These are phyloP conservation scores for Mucor saturninus DNA, from an alignment of 371 early-diverging fungal species.

Conservation along the genomic window DNA sequence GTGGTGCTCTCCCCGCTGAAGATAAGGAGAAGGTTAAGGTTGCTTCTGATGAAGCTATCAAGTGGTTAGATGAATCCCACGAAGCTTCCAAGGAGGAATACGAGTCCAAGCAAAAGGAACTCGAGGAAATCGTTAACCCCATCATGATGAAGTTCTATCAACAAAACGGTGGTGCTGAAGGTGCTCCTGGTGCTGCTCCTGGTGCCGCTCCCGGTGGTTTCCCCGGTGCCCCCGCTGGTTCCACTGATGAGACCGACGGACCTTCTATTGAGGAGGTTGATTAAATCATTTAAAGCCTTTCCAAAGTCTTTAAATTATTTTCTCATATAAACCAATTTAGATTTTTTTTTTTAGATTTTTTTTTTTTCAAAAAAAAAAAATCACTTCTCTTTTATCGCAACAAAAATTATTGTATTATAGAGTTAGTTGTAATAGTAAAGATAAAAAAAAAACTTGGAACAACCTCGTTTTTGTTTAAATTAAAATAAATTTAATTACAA, in stretches of 20 bases:
- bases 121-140: constrained; percentile 88
- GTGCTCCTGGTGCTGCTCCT: constrained; percentile 67
- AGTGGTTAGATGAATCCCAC: constrained; percentile 84
- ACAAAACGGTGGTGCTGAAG: constrained; percentile 38
- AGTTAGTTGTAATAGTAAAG: constrained; percentile 1
- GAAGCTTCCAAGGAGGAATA: constrained; percentile 93
- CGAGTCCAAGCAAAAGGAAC: constrained; percentile 85
- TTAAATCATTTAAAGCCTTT: constrained; percentile 31
- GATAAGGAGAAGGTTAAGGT: constrained; percentile 84
- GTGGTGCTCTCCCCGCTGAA: constrained; percentile 63
- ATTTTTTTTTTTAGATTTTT: too few species aligned
- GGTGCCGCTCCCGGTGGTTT: constrained; percentile 78
- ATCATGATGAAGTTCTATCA: constrained; percentile 85
- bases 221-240: constrained; percentile 72
- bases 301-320: too few species aligned
- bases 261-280: constrained; percentile 57
- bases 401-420: constrained; percentile 1
- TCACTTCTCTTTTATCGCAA: not conserved
- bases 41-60: constrained; percentile 82
- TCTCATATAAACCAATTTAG: too few species aligned
- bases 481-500: not conserved
- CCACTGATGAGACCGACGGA: constrained; percentile 74
- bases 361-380: not conserved
- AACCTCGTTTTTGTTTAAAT: not conserved
- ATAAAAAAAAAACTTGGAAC: not conserved